Conservation (phyloP, 2,329 filamentous ascomycete species). For the Talaromyces sp. region DNA sequence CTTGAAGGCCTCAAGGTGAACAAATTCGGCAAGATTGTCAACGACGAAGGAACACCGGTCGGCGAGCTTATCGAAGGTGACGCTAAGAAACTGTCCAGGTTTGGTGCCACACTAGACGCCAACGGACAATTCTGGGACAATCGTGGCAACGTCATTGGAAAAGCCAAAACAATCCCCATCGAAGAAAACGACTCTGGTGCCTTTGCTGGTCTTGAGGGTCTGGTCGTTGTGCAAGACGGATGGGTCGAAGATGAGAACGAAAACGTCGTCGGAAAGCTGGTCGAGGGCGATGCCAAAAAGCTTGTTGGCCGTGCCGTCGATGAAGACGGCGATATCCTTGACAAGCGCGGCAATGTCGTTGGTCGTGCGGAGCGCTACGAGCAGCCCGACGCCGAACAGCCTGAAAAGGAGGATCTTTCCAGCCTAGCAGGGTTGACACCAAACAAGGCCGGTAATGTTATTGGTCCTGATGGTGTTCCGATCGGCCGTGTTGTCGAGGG, state of each 20-base stretch:
- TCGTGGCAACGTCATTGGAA: conserved; percentile 58
- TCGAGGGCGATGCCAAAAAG: conserved; percentile 55
- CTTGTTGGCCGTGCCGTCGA: conserved; percentile 55
- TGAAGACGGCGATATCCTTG: conserved; percentile 57
- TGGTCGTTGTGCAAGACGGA: conserved; percentile 43
- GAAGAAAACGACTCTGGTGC: conserved; percentile 34
- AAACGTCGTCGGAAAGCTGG: conserved; percentile 44
- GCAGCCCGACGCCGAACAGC: conserved; percentile 43
- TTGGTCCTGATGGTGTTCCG: conserved; percentile 47
- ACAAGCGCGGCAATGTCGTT: conserved; percentile 57
- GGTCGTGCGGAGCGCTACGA: conserved; percentile 49
- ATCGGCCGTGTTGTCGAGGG: conserved; percentile 53
- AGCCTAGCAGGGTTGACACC: conserved; percentile 48
- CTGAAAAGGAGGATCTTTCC: conserved; percentile 45
- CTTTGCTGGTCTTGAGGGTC: conserved; percentile 42
- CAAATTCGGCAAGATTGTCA: conserved; percentile 40
- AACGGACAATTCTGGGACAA: conserved; percentile 61
- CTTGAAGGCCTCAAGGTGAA: conserved; percentile 37
- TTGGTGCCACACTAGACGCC: conserved; percentile 43
- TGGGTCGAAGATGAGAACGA: conserved; percentile 45
- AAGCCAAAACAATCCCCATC: conserved; percentile 43
- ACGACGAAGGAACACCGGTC: conserved; percentile 40
- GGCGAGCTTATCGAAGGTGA: conserved; percentile 58
- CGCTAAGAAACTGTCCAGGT: conserved; percentile 52
- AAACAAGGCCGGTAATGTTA: conserved; percentile 56